Conservation (phyloP, 2,329 filamentous ascomycete genomes). For the Pseudogymnoascus sp. region DNA sequence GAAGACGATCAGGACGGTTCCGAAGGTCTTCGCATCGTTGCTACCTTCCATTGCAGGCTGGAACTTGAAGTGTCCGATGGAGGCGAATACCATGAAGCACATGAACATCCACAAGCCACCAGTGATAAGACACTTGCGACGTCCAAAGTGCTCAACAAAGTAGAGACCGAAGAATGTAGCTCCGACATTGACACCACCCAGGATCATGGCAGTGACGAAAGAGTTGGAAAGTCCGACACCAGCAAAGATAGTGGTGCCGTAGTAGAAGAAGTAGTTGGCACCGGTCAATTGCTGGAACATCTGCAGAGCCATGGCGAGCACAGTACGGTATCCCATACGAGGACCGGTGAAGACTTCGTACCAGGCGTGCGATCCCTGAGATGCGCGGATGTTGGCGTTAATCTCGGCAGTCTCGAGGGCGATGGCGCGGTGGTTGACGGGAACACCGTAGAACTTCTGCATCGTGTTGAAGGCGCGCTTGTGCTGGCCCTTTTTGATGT, state of each 20-base stretch:
- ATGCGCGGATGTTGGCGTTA: conserved; percentile 32
- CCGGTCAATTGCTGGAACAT: conserved; percentile 63
- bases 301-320: conserved; percentile 56
- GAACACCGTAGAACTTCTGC: conserved; percentile 44
- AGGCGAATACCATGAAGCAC: conserved; percentile 51
- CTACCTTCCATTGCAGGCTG: conserved; percentile 39
- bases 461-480: conserved; percentile 43
- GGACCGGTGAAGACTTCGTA: conserved; percentile 53
- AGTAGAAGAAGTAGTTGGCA: conserved; percentile 57
- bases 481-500: conserved; percentile 41
- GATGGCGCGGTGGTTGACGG: conserved; percentile 38
- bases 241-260: conserved; percentile 59
- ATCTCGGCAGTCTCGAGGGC: conserved; percentile 46
- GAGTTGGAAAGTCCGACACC: conserved; percentile 59
- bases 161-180: conserved; percentile 61
- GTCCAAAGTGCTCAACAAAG: conserved; percentile 59
- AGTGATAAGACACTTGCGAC: conserved; percentile 58
- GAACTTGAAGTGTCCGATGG: conserved; percentile 44
- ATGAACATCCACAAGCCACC: conserved; percentile 64
- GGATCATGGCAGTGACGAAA: conserved; percentile 60
- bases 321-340: conserved; percentile 55
- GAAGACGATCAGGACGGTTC: conserved; percentile 63
- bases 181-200: conserved; percentile 59
- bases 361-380: conserved; percentile 51
- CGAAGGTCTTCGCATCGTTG: conserved; percentile 39